Evolutionary conservation across 2,329 filamentous ascomycete genomes (phyloP).

Genomic region (Colletotrichum sp.): DNA sequence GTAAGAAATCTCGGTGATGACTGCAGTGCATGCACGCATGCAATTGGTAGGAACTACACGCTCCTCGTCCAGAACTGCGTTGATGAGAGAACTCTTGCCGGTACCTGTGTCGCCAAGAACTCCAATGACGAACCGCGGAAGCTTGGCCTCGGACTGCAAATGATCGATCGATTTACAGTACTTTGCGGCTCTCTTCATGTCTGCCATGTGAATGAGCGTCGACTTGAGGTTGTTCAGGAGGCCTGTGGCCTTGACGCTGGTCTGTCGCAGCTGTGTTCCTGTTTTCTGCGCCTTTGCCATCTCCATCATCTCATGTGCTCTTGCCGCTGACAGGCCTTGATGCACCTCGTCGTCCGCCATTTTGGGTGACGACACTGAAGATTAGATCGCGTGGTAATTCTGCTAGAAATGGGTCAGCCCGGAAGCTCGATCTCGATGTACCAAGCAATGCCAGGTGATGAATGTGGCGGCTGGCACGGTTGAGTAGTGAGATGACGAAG

Average conservation of each 20-base stretch:
- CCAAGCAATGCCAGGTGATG: neutral
- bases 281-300: neutral
- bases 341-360: neutral
- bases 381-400: neutral
- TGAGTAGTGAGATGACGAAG: neutral
- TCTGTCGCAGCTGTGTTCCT: neutral
- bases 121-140: conserved; percentile 48
- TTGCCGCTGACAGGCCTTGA: neutral
- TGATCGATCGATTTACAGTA: neutral
- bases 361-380: neutral
- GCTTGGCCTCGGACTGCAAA: conserved; percentile 34
- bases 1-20: conserved; percentile 64
- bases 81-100: conserved; percentile 68
- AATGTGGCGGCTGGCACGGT: neutral
- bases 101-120: conserved; percentile 67
- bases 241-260: neutral
- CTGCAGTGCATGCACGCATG: conserved; percentile 67
- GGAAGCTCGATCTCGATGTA: neutral
- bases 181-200: neutral
- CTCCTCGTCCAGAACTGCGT: conserved; percentile 67
- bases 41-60: conserved; percentile 49
- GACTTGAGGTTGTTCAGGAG: neutral
- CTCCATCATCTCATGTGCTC: neutral
- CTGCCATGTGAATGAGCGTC: neutral
- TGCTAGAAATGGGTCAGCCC: neutral